Base-by-base conservation (phyloP, 345 rosid genomes). In the Anastatica hierochuntica region DNA sequence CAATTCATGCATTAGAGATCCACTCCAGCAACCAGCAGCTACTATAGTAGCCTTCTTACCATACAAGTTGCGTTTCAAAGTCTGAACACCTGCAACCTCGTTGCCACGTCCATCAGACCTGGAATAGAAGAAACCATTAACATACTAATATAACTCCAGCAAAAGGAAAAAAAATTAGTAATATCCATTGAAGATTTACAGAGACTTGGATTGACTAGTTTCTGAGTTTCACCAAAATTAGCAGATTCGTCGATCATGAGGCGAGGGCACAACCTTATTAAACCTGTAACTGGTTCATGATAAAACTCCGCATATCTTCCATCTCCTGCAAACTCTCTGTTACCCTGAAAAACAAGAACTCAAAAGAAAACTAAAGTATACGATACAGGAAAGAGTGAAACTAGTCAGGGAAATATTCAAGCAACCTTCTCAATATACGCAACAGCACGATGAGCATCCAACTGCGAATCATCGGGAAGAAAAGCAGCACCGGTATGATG, bases 11-110 rank as follows among this genome's bases (percentile, higher is more conserved):
- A 77, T 74, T 66, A 87, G 60, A 72, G 85, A 71, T 7, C 92
- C 89, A 72, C 82, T 87, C 96, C 92, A 90, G 76, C 81, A 76
- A 75, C 95, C 96, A 60, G 92, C 80, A 36, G 98, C 95, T 62
- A 90, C 64, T 19, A 84, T 61, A 59, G 84, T 53, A 13, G 84
- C 94, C 75, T 80, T 86, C 65, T 76, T 79, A 68, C 82, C 45
- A 56, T 72, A 71, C 76, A 90, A 63, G 49, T 67, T 63, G 37
- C 68, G 77, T 52, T 72, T 84, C 39, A 69, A 76, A 50, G 96
- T 90, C 72, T 51, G 72, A 49, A 90, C 79, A 64, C 75, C 89
- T 70, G 66, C 60, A 60, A 79, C 74, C 67, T 79, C 79, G 43
- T 77, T 72, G 20, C 53, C 26, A 46, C 16, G 4, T 68, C 67